These are phyloP conservation scores for Discostella stelligeroides DNA, from an alignment of 108 stramenopile species.

Conservation along the genomic window DNA sequence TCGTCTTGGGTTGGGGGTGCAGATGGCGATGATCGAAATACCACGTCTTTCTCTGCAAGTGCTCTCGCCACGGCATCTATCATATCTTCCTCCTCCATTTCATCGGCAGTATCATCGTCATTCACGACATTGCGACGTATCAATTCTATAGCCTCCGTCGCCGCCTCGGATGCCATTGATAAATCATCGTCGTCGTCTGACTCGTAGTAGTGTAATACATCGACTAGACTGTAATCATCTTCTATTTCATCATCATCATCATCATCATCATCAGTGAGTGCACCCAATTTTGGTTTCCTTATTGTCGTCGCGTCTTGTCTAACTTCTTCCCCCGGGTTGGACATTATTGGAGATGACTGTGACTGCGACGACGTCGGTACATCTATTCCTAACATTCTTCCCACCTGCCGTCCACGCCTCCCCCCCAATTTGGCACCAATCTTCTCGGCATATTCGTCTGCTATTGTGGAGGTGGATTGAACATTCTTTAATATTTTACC, in stretches of 20 bases:
- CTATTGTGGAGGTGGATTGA: slow-evolving; percentile 5
- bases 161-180: slow-evolving; percentile 26
- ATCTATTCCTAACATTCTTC: slow-evolving; percentile 19
- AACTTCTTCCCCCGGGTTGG: too few relatives aligned
- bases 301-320: too few relatives aligned
- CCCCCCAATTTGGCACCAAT: slow-evolving; percentile 27
- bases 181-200: slow-evolving; percentile 20
- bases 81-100: slow-evolving; percentile 73
- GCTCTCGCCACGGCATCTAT: slow-evolving; percentile 63
- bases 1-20: too few relatives aligned
- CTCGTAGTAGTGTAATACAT: background rate
- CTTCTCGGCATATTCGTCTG: slow-evolving; percentile 46
- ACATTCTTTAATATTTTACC: slow-evolving; percentile 37
- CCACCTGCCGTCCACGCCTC: slow-evolving; percentile 25
- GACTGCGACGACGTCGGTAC: background rate
- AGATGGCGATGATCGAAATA: slow-evolving; percentile 10
- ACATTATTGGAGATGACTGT: background rate
- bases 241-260: slow-evolving; percentile 23
- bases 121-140: slow-evolving; percentile 51
- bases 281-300: slow-evolving; percentile 27
- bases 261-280: slow-evolving; percentile 24
- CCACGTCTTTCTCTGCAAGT: slow-evolving; percentile 48
- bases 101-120: slow-evolving; percentile 41
- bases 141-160: slow-evolving; percentile 40
- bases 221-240: slow-evolving; percentile 11